Conservation (phyloP, 1,284 basidiomycete species). For the Ceratobasidium sp. region DNA sequence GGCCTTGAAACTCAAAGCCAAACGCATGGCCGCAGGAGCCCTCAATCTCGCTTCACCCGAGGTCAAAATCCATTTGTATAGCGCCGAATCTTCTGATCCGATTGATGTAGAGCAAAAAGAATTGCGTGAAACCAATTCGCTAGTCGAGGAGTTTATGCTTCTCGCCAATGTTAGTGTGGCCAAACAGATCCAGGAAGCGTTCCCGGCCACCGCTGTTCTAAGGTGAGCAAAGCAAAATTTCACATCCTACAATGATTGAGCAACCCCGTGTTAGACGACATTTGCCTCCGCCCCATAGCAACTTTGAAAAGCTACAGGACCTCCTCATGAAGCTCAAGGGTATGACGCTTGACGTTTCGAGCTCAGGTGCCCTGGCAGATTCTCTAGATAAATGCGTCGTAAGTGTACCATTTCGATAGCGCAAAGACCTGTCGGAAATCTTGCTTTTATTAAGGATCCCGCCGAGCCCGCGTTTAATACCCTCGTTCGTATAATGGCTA, state of each 20-base stretch:
- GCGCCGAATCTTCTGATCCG: slow-evolving; percentile 90
- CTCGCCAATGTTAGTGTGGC: slow-evolving; percentile 97
- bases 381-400: slow-evolving; percentile 90
- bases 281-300: slow-evolving; percentile 88
- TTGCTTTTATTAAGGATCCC: slow-evolving; percentile 64
- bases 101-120: slow-evolving; percentile 99
- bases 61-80: slow-evolving; percentile 95
- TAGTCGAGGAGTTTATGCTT: slow-evolving; percentile 99
- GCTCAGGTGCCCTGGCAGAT: slow-evolving; percentile 87
- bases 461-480: slow-evolving; percentile 92
- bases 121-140: slow-evolving; percentile 89
- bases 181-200: slow-evolving; percentile 89
- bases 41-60: slow-evolving; percentile 97
- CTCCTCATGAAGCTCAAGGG: slow-evolving; percentile 88
- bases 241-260: background rate
- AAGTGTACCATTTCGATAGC: slow-evolving; percentile 45
- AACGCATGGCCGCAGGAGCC: slow-evolving; percentile 92
- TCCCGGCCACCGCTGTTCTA: slow-evolving; percentile 94
- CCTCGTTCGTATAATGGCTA: slow-evolving; percentile 98
- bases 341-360: slow-evolving; percentile 88
- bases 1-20: slow-evolving; percentile 85
- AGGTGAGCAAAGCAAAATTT: slow-evolving; percentile 58
- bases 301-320: slow-evolving; percentile 96
- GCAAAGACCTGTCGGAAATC: background rate
- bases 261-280: slow-evolving; percentile 73